Conservation (phyloP, 192 early-diverging fungal species). For the Phlyctochytrium arcticum region DNA sequence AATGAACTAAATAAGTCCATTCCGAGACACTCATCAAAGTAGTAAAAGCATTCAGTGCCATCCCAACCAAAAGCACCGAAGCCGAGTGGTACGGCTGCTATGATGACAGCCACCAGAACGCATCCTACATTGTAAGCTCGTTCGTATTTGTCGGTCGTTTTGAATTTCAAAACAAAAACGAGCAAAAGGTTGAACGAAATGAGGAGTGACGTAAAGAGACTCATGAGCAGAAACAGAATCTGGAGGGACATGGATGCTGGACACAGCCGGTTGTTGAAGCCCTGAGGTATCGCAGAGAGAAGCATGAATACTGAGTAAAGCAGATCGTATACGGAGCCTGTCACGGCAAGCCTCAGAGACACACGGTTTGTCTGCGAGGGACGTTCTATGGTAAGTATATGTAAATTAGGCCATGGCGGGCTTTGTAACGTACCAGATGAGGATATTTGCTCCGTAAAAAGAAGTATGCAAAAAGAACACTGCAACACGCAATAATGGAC, state of each 20-base stretch:
- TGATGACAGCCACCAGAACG: background rate
- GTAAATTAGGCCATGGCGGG: no score
- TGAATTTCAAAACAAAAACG: constrained; percentile 18
- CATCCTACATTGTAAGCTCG: background rate
- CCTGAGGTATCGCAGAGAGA: no score
- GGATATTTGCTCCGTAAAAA: no score
- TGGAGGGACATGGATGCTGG: constrained; percentile 3
- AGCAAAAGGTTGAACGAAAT: constrained; percentile 15
- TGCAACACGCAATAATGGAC: no score
- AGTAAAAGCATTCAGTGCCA: constrained; percentile 18
- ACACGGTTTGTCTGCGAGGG: no score
- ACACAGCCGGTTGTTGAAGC: no score
- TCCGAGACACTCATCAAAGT: background rate
- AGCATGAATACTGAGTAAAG: no score
- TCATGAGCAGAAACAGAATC: background rate
- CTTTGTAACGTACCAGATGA: no score
- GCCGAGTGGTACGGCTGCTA: background rate
- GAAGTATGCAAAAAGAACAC: no score
- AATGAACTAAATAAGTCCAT: constrained; percentile 1
- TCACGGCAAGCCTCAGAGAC: no score
- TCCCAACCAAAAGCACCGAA: constrained; percentile 1
- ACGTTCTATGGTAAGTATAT: no score
- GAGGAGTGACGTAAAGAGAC: background rate
- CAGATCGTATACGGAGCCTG: no score
- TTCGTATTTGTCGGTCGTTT: background rate